Base-by-base conservation (phyloP, 2,329 filamentous ascomycete genomes). In the Raffaelea ambrosiae region DNA sequence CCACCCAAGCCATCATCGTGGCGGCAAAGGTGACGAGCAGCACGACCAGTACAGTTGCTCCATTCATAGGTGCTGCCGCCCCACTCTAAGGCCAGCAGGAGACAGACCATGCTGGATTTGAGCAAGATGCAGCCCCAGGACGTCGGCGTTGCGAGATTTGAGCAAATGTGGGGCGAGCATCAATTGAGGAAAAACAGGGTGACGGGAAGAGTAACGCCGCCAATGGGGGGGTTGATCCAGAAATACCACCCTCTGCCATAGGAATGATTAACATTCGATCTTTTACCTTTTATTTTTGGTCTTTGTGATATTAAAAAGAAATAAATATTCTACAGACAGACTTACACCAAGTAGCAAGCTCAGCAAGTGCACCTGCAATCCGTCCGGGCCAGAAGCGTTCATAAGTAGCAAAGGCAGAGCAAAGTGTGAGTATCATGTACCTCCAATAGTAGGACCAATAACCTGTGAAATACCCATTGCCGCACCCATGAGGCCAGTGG, bases 51-150 rank as follows among this genome's bases (percentile, higher is more conserved):
- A 50, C 61, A 64, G 48, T 51, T 59, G 44, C 52, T 55, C 67
- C 68, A 71, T 1, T 57, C 52, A 47, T 70, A 67, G n/a, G 56
- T 59, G 14, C 59, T 64, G 31, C 66, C 68, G 48, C 66, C 68
- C 70, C 70, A 74, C 52, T 74, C 68, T 18, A 76, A 60, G 3
- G 72, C 72, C 8, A 76, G 59, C 3, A 75, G 57, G 13, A 74
- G 63, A 48, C 66, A 72, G 47, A 73, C 59, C 20, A 71, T 66
- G 20, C 64, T 53, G 4, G 52, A 48, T 8, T 54, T 26, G 26
- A 53, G 19, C n/a, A 54, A 19, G 21, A 50, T 1, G 31, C 40
- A 46, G n/a, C 39, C 52, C 53, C 10, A 50, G 5, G 4, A 50
- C 20, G 40, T 55, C 52, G 26, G 8, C 31, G 23, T 14, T 23